Evolutionary conservation across 2,329 filamentous ascomycete genomes (phyloP), one percentile per base, ranked within the genome.

Genomic region (Nannizzia gypsea): DNA sequence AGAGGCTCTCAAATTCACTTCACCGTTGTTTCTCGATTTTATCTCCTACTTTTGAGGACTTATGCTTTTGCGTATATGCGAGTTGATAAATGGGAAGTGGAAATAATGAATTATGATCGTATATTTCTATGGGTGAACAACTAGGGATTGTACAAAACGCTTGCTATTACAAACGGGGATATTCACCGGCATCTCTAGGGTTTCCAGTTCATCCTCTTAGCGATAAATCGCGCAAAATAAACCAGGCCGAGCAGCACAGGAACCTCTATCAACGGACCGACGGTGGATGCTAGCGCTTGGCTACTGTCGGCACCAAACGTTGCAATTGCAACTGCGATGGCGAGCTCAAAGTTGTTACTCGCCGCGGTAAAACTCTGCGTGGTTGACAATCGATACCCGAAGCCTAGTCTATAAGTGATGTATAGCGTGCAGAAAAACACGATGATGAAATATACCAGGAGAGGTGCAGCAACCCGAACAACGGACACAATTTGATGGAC

Each of bases 321-420:
- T 0, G 90, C 87, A 2, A 95, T 85, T 0, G 88, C 88, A 0
- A 96, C 90, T 0, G 90, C 90, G 73, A 96, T 95, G 0, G 90
- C 89, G 24, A 96, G 76, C 75, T 96, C 90, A 67, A 96, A 96
- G 70, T 96, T 95, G 69, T 96, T 96, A 70, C 90, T 95, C 0
- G 89, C 88, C 0, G 89, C 91, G 0, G 89, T 95, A 67, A 95
- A 93, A 68, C 88, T 90, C 73, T 95, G 89, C 1, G 89, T 92
- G 9, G 81, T 80, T 1, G 81, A 80, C 0, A 90, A 70, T 38
- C 80, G 79, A 69, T 95, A 95, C 0, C 83, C 83, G 61, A 90
- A 90, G 0, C 89, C 87, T n/a, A 86, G 73, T n/a, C 77, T 80
- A 56, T 80, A 77, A 2, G 83, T 80, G 1, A 85, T 73, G 48